Evolutionary conservation across 2,329 filamentous ascomycete genomes (phyloP).

Genomic region (Coniella lustricola): DNA sequence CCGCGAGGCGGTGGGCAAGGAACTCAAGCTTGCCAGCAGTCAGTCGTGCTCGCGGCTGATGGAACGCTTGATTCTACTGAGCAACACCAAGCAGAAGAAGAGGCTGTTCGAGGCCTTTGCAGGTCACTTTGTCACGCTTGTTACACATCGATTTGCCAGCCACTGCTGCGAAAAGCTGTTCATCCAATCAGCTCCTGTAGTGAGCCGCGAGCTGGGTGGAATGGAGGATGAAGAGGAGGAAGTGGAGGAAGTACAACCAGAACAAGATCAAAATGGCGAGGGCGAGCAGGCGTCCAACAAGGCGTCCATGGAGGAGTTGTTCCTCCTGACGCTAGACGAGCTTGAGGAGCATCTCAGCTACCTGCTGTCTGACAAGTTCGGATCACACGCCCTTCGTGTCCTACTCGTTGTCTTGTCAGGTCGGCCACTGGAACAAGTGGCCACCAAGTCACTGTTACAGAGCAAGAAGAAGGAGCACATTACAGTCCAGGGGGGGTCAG

Average conservation of each 20-base stretch:
- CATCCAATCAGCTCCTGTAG: slow-evolving; percentile 68
- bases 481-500: slow-evolving; percentile 49
- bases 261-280: slow-evolving; percentile 31
- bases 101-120: slow-evolving; percentile 77
- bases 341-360: slow-evolving; percentile 78
- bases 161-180: slow-evolving; percentile 97
- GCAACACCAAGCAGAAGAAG: slow-evolving; percentile 74
- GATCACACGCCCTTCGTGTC: slow-evolving; percentile 83
- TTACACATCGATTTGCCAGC: slow-evolving; percentile 93
- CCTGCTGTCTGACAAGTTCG: slow-evolving; percentile 79
- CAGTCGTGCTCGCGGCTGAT: slow-evolving; percentile 91
- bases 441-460: slow-evolving; percentile 68
- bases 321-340: slow-evolving; percentile 77
- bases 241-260: slow-evolving; percentile 35
- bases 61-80: slow-evolving; percentile 82
- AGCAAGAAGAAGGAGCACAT: slow-evolving; percentile 91
- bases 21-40: slow-evolving; percentile 91
- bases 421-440: slow-evolving; percentile 63
- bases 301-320: slow-evolving; percentile 74
- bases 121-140: slow-evolving; percentile 78
- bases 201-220: slow-evolving; percentile 63
- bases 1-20: slow-evolving; percentile 80
- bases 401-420: slow-evolving; percentile 82
- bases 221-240: slow-evolving; percentile 34
- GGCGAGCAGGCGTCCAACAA: slow-evolving; percentile 41